These are phyloP conservation scores for Leccinum rimulosum DNA, from an alignment of 768 basidiomycete species.

Conservation along the genomic window DNA sequence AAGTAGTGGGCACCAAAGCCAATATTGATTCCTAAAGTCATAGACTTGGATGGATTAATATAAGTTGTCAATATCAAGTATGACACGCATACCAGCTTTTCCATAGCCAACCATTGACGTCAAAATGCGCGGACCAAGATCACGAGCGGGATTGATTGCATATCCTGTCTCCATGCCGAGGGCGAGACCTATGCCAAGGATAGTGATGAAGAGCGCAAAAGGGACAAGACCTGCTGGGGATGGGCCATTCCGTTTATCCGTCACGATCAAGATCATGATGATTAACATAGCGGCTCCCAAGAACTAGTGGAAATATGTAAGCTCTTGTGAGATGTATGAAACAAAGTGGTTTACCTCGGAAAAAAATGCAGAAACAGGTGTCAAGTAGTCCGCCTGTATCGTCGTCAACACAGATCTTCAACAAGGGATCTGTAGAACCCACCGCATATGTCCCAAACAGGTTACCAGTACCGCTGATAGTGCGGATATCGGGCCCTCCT, in stretches of 20 bases:
- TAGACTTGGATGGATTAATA: conserved; percentile 16
- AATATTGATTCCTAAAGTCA: conserved; percentile 54
- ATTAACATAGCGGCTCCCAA: conserved; percentile 54
- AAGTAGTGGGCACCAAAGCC: conserved; percentile 68
- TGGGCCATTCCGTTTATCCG: conserved; percentile 51
- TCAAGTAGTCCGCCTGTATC: conserved; percentile 40
- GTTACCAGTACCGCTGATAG: conserved; percentile 51
- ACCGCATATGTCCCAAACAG: conserved; percentile 65
- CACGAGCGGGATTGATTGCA: conserved; percentile 70
- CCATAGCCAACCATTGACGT: conserved; percentile 78
- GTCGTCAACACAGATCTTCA: conserved; percentile 9
- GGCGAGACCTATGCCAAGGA: conserved; percentile 56
- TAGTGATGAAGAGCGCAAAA: conserved; percentile 50
- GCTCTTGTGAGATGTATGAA: neutral
- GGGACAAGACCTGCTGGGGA: conserved; percentile 52
- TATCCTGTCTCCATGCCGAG: conserved; percentile 67
- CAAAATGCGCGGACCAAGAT: conserved; percentile 65
- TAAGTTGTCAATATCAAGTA: neutral
- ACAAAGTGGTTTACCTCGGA: conserved; percentile 33
- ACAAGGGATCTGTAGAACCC: conserved; percentile 15
- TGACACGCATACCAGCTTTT: conserved; percentile 38
- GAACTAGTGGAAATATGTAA: conserved; percentile 38
- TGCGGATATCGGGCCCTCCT: conserved; percentile 53
- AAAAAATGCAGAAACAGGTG: conserved; percentile 44
- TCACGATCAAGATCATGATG: conserved; percentile 50